Percentiles rank a stretch among this genome's conserved stretches.
These are phyloP conservation scores for Marsdenia floribunda DNA, from an alignment of 257 asterid genomes.

Conservation along the genomic window DNA sequence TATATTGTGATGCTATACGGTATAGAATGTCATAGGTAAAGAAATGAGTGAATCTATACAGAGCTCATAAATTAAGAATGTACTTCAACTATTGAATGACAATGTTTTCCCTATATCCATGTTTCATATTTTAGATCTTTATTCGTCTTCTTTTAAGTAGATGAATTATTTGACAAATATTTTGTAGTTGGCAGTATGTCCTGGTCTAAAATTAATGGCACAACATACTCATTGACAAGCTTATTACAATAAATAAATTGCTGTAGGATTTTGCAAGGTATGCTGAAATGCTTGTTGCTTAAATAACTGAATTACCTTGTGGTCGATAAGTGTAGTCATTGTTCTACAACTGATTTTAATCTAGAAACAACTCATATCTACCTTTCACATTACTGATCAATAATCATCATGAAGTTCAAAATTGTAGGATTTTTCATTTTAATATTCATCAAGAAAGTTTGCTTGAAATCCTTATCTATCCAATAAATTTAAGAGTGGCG, in stretches of 20 bases:
- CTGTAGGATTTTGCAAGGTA: neutral
- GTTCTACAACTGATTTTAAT: neutral
- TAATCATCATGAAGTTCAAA: neutral
- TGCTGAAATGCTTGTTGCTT: neutral
- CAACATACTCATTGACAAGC: neutral
- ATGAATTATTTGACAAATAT: neutral
- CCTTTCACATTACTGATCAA: neutral
- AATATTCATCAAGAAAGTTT: neutral
- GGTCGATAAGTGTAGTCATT: neutral
- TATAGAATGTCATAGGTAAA: neutral
- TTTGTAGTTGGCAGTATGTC: neutral
- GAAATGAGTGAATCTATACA: neutral
- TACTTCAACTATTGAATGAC: neutral
- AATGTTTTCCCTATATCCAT: neutral
- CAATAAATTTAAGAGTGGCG: neutral
- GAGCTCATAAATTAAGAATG: neutral
- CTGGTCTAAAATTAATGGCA: neutral
- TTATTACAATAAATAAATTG: neutral
- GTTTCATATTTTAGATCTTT: neutral
- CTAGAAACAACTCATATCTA: neutral
- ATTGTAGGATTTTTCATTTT: neutral
- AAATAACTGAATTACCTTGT: neutral
- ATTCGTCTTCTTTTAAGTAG: neutral
- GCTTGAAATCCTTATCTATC: neutral
- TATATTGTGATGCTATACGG: neutral